These are phyloP conservation scores for Backusella psychrophila DNA, from an alignment of 192 early-diverging fungal genomes.

Conservation along the genomic window DNA sequence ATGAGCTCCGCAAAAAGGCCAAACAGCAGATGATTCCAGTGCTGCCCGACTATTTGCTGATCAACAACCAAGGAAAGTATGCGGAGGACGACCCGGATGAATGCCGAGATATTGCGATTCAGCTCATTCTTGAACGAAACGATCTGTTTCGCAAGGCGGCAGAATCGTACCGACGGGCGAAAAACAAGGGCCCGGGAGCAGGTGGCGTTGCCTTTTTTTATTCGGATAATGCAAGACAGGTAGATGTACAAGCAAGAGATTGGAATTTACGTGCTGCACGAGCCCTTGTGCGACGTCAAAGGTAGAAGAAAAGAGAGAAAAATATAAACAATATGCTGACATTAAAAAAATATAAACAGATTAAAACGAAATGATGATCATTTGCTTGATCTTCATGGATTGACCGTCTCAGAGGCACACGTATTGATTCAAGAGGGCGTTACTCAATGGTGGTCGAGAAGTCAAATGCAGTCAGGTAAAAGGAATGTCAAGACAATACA, in stretches of 20 bases:
- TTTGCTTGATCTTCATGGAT: slow-evolving; percentile 69
- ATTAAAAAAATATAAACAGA: neutral
- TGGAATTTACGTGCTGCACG: slow-evolving; percentile 57
- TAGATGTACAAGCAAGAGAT: slow-evolving; percentile 43
- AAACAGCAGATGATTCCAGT: slow-evolving; percentile 14
- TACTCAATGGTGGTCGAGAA: slow-evolving; percentile 54
- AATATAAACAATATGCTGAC: neutral
- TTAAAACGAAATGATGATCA: slow-evolving; percentile 40
- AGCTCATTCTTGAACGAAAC: slow-evolving; percentile 40
- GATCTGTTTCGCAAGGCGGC: slow-evolving; percentile 50
- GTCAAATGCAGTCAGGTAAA: slow-evolving; percentile 36
- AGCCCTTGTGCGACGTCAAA: slow-evolving; percentile 39
- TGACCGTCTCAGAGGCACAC: slow-evolving; percentile 60
- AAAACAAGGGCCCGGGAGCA: slow-evolving; percentile 38
- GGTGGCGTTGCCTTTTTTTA: slow-evolving; percentile 51
- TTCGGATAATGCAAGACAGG: slow-evolving; percentile 43
- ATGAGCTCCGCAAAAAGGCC: neutral
- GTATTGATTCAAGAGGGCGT: slow-evolving; percentile 57
- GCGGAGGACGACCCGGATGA: slow-evolving; percentile 45
- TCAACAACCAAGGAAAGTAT: slow-evolving; percentile 38
- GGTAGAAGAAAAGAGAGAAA: neutral
- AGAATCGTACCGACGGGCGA: slow-evolving; percentile 27
- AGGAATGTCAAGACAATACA: neutral
- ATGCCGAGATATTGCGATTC: slow-evolving; percentile 43
- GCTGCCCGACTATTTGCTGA: slow-evolving; percentile 35